These are phyloP conservation scores for Blastomyces emzantsi DNA, from an alignment of 2,329 filamentous ascomycete species.

Conservation along the genomic window DNA sequence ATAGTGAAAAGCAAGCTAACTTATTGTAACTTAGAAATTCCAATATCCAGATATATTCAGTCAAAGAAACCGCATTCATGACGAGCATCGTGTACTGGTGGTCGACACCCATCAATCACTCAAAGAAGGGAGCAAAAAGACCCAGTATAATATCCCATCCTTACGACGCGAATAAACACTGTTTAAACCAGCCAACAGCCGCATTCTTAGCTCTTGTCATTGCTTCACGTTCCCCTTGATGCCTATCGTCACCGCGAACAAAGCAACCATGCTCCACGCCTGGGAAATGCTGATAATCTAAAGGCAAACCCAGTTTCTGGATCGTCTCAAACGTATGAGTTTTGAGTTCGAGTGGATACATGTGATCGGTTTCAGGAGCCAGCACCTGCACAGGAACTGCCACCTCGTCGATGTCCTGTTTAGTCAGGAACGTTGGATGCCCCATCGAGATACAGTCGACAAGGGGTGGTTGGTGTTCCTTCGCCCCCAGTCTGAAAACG, in stretches of 20 bases:
- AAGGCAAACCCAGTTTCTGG: slow-evolving; percentile 32
- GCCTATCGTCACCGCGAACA: slow-evolving; percentile 34
- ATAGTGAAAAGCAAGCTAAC: not conserved
- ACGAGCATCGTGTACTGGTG: not conserved
- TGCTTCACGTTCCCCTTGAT: slow-evolving; percentile 35
- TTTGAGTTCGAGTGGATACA: slow-evolving; percentile 42
- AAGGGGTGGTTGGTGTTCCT: slow-evolving; percentile 29
- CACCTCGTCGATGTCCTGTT: slow-evolving; percentile 40
- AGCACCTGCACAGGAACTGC: slow-evolving; percentile 45
- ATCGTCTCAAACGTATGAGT: slow-evolving; percentile 34
- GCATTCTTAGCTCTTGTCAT: slow-evolving; percentile 43
- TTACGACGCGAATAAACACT: slow-evolving; percentile 12
- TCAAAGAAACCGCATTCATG: not conserved
- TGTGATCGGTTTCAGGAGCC: slow-evolving; percentile 41
- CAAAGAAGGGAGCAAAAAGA: not conserved
- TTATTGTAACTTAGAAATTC: not conserved
- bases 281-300: slow-evolving; percentile 46
- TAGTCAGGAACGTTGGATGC: slow-evolving; percentile 39
- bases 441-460: slow-evolving; percentile 41
- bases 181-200: slow-evolving; percentile 39
- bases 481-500: slow-evolving; percentile 39
- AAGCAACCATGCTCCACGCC: slow-evolving; percentile 42
- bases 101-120: not conserved
- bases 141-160: not conserved
- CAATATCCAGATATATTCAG: not conserved